Evolutionary conservation across 257 asterid genomes (phyloP).

Genomic region (Salvia hispanica): DNA sequence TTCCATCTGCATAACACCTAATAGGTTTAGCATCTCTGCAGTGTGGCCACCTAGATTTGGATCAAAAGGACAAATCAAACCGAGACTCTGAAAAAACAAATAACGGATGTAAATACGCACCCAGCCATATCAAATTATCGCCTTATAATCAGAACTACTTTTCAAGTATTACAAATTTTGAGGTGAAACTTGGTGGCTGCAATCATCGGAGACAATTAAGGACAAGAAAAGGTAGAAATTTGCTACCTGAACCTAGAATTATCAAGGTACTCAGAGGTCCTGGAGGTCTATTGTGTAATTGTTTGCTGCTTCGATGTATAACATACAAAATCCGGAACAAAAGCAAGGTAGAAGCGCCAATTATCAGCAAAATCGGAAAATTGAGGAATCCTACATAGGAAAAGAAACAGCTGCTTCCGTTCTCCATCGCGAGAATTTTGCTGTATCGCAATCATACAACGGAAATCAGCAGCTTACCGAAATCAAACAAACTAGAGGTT

Average conservation of each 20-base stretch:
- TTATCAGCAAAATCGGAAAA: slow-evolving; percentile 26
- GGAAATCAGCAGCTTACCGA: slow-evolving; percentile 10
- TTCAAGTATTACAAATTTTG: too few relatives aligned
- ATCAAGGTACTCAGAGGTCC: slow-evolving; percentile 59
- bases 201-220: not conserved
- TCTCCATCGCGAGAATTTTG: slow-evolving; percentile 41
- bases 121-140: not conserved
- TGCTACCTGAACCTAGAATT: slow-evolving; percentile 80
- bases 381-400: slow-evolving; percentile 31
- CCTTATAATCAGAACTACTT: too few relatives aligned
- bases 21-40: slow-evolving; percentile 87
- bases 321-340: slow-evolving; percentile 53
- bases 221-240: not conserved
- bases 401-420: slow-evolving; percentile 24
- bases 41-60: slow-evolving; percentile 83
- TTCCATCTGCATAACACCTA: slow-evolving; percentile 64
- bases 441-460: not conserved
- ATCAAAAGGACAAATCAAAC: slow-evolving; percentile 10
- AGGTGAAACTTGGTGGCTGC: too few relatives aligned
- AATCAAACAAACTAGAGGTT: not conserved
- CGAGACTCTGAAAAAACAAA: not conserved
- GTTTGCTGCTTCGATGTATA: slow-evolving; percentile 47
- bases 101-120: not conserved
- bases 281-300: slow-evolving; percentile 32
- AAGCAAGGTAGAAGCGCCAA: slow-evolving; percentile 49